Evolutionary conservation across 495 filamentous ascomycete species (phyloP), one percentile per base, ranked within the genome.

Genomic region (Ascodesmis nigricans): DNA sequence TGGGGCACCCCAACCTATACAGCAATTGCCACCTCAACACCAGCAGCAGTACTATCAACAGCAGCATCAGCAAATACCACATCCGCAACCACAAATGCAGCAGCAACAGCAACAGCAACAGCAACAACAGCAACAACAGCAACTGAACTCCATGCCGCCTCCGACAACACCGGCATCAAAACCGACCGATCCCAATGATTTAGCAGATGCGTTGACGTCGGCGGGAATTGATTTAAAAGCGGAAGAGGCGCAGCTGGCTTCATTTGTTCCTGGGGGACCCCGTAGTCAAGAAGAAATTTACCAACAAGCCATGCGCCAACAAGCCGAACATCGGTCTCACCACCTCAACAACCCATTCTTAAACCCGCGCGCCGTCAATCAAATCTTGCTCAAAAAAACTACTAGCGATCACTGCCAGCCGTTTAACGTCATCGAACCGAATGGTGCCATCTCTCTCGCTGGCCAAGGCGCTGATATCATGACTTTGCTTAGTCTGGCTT

Each of bases 131-230:
- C 41, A 39, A 15, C 37, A 45, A 5, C 37, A 34, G 5, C 39
- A 38, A 5, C 40, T 45, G 7, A 35, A 49, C 3, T 51, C 42
- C 8, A 51, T 47, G 47, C 47, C 47, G 27, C 47, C 47, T 4
- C 39, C 39, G 11, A 36, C 39, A 4, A 25, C 23, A 5, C 47
- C 47, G 1, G 41, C 47, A 30, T 45, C 49, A 7, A 52, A 47
- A 21, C 43, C 48, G 6, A 52, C 48, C 25, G 49, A 52, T 11
- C 50, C 49, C 8, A 52, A 39, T 5, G 49, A 52, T 23, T 48
- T 52, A 9, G 49, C 49, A 11, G 49, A 52, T 21, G 49, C 49
- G n/a, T 31, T 52, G 3, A 50, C 49, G n/a, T 52, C 49, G 10
- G 49, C 49, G 3, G 49, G 49, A 3, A 52, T 52, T 21, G 49